Percentiles rank a stretch among this genome's conserved stretches.
These are phyloP conservation scores for Tilletia caries DNA, from an alignment of 1,284 basidiomycete species.

Conservation along the genomic window DNA sequence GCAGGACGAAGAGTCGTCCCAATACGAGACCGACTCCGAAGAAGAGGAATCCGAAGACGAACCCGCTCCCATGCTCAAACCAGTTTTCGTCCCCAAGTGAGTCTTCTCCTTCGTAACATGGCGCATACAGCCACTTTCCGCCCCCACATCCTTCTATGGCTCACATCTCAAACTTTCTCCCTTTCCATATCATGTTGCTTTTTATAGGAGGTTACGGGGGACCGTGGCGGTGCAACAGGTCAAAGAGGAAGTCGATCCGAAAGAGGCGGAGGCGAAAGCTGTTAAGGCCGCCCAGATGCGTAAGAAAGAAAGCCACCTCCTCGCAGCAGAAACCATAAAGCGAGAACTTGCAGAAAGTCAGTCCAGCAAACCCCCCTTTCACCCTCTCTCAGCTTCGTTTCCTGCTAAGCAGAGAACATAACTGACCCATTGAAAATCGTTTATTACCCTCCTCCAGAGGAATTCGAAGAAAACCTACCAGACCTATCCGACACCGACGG, in stretches of 20 bases:
- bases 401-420: no score
- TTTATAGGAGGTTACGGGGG: slow-evolving; percentile 65
- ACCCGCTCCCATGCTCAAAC: slow-evolving; percentile 67
- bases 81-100: slow-evolving; percentile 85
- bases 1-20: slow-evolving; percentile 31
- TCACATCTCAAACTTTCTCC: background rate
- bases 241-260: slow-evolving; percentile 59
- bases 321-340: slow-evolving; percentile 81
- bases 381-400: background rate
- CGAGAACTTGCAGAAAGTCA: slow-evolving; percentile 77
- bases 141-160: background rate
- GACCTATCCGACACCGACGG: slow-evolving; percentile 96
- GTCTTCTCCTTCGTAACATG: no score
- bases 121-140: slow-evolving; percentile 2
- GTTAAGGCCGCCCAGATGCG: slow-evolving; percentile 68
- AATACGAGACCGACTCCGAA: slow-evolving; percentile 63
- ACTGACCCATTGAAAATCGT: slow-evolving; percentile 7
- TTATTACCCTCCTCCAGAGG: slow-evolving; percentile 64
- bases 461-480: slow-evolving; percentile 70
- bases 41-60: slow-evolving; percentile 55
- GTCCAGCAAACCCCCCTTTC: slow-evolving; percentile 39
- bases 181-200: no score
- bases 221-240: slow-evolving; percentile 10
- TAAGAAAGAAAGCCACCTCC: slow-evolving; percentile 72
- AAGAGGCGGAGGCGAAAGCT: slow-evolving; percentile 69